Evolutionary conservation across 2,329 filamentous ascomycete genomes (phyloP).

Genomic region (Paecilomyces formosus): DNA sequence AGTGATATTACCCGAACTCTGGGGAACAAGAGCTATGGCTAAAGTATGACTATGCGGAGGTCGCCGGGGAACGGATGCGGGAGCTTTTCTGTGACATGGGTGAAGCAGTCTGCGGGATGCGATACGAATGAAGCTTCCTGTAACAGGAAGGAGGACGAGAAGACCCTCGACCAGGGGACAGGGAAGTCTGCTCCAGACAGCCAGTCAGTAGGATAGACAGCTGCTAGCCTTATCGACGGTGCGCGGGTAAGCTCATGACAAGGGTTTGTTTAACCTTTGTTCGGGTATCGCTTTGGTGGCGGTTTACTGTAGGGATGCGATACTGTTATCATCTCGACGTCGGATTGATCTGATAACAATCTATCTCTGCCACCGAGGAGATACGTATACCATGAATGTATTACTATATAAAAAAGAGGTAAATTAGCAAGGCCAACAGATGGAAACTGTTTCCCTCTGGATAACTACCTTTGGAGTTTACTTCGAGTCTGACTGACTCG

Average conservation of each 20-base stretch:
- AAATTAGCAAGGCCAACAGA: neutral
- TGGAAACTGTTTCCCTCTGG: neutral
- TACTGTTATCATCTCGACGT: neutral
- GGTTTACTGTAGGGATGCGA: neutral
- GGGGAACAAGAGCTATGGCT: neutral
- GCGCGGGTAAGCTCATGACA: neutral
- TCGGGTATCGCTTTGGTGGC: neutral
- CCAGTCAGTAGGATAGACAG: neutral
- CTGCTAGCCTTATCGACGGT: neutral
- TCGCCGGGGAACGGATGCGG: neutral
- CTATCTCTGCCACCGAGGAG: neutral
- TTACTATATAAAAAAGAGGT: neutral
- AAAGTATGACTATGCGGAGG: neutral
- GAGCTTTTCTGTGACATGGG: neutral
- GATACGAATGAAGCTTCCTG: neutral
- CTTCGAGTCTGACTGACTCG: neutral
- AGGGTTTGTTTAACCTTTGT: neutral
- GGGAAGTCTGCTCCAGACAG: neutral
- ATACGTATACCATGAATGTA: neutral
- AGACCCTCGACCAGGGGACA: neutral
- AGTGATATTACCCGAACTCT: neutral
- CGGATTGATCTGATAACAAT: too few relatives aligned
- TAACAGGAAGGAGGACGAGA: neutral
- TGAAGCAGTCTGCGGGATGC: neutral
- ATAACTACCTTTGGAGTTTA: neutral